Conservation (phyloP, 2,329 filamentous ascomycete genomes). For the Microsporum audouinii region DNA sequence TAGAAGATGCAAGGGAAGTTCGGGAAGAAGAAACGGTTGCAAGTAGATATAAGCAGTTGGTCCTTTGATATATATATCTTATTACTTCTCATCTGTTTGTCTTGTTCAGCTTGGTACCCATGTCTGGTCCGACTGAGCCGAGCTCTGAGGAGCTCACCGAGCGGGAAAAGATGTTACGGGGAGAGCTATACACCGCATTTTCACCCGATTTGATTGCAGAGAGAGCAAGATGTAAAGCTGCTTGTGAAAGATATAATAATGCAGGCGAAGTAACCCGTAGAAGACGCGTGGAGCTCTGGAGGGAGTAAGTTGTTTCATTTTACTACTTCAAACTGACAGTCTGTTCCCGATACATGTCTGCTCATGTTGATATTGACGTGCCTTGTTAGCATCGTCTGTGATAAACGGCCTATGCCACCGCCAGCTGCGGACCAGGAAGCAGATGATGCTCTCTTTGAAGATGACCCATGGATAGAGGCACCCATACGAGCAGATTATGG, state of each 20-base stretch:
- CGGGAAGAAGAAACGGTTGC: no score
- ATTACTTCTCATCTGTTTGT: neutral
- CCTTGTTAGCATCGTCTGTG: slow-evolving; percentile 47
- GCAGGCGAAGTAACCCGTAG: slow-evolving; percentile 51
- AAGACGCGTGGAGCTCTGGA: slow-evolving; percentile 55
- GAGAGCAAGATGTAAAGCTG: slow-evolving; percentile 51
- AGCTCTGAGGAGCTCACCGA: slow-evolving; percentile 16
- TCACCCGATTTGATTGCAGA: slow-evolving; percentile 54
- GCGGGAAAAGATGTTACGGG: slow-evolving; percentile 45
- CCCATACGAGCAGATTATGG: slow-evolving; percentile 69
- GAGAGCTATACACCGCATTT: slow-evolving; percentile 66
- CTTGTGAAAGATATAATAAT: slow-evolving; percentile 53
- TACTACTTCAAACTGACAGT: neutral
- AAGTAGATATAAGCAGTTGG: neutral
- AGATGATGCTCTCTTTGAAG: slow-evolving; percentile 53
- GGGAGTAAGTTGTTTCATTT: slow-evolving; percentile 47
- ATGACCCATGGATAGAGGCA: slow-evolving; percentile 57
- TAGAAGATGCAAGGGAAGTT: no score
- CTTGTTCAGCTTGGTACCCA: neutral
- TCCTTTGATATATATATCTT: no score
- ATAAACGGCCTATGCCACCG: slow-evolving; percentile 53
- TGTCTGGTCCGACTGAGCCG: neutral
- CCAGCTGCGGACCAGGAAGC: slow-evolving; percentile 45
- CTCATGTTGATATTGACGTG: neutral
- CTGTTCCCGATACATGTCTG: neutral